phyloP scores from a whole-genome alignment of 768 basidiomycete species.

The Leccinum arenicola region DNA sequence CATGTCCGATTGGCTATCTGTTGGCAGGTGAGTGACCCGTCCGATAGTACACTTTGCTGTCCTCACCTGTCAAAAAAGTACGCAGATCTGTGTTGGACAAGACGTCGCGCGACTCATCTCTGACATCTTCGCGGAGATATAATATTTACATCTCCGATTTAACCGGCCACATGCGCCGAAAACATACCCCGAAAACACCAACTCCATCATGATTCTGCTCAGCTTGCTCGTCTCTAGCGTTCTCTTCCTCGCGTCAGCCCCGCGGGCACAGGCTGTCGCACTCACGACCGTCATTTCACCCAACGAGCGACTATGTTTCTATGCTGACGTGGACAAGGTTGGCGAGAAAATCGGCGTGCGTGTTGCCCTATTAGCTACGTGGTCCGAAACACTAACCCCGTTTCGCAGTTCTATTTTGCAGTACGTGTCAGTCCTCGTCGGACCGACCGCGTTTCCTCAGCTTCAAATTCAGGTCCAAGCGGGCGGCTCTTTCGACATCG shows the following conservation, averaged over 20 bases:
- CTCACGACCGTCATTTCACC: conserved; percentile 77
- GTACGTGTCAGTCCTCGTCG: conserved; percentile 44
- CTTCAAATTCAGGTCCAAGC: conserved; percentile 73
- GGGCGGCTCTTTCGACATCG: conserved; percentile 94
- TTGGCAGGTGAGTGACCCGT: not conserved
- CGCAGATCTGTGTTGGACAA: not conserved
- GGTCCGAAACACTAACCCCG: conserved; percentile 8
- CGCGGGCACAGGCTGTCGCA: conserved; percentile 52
- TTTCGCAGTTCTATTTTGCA: conserved; percentile 88
- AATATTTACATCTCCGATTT: conserved; percentile 13
- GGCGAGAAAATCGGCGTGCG: conserved; percentile 88
- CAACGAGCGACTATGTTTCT: conserved; percentile 88
- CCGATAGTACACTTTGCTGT: not conserved
- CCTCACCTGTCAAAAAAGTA: conserved; percentile 19
- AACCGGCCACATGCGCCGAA: conserved; percentile 27
- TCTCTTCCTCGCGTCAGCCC: conserved; percentile 33
- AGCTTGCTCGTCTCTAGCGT: conserved; percentile 18
- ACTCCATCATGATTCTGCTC: conserved; percentile 19
- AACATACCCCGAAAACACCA: not conserved
- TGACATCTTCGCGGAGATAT: conserved; percentile 10
- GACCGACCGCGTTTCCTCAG: not conserved
- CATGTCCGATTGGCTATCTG: no score
- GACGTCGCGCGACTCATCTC: not conserved
- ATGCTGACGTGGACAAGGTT: conserved; percentile 92
- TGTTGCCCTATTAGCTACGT: conserved; percentile 13